Conservation (phyloP, 768 basidiomycete genomes). For the Cubamyces lactineus region DNA sequence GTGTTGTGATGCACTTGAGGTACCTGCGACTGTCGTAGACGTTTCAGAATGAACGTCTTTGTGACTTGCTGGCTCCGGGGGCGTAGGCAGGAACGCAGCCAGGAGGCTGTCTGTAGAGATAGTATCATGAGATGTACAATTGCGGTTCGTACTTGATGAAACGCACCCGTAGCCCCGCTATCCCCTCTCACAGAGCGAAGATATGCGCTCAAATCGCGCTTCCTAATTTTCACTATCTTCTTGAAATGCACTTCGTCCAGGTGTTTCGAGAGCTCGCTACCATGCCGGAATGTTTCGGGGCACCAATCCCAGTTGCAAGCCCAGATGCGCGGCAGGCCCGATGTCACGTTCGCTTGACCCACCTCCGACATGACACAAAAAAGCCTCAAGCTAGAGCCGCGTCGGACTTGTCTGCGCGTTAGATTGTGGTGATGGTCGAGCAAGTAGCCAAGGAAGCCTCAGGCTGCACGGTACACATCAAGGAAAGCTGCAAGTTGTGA, state of each 20-base stretch:
- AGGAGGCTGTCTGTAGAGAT: not conserved
- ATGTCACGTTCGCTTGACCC: no score
- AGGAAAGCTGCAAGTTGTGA: not conserved
- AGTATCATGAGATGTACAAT: not conserved
- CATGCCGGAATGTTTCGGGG: conserved; percentile 4
- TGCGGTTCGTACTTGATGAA: not conserved
- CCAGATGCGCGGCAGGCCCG: conserved; percentile 7
- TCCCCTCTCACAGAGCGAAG: conserved; percentile 15
- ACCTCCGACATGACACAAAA: not conserved
- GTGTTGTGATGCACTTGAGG: no score
- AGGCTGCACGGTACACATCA: not conserved
- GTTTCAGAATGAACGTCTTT: not conserved
- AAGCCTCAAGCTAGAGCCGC: not conserved
- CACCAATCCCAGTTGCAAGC: conserved; percentile 27
- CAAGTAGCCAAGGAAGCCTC: not conserved
- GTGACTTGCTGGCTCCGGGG: not conserved
- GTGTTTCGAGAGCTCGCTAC: conserved; percentile 13
- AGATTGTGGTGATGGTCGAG: not conserved
- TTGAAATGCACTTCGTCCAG: conserved; percentile 18
- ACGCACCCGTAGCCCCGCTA: conserved; percentile 23
- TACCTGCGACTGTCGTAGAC: no score
- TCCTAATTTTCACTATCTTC: conserved; percentile 13
- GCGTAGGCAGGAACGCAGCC: not conserved
- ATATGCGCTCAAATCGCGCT: conserved; percentile 17
- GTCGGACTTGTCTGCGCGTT: not conserved